Conservation (phyloP, 371 early-diverging fungal genomes). For the Lichtheimia ornata region DNA sequence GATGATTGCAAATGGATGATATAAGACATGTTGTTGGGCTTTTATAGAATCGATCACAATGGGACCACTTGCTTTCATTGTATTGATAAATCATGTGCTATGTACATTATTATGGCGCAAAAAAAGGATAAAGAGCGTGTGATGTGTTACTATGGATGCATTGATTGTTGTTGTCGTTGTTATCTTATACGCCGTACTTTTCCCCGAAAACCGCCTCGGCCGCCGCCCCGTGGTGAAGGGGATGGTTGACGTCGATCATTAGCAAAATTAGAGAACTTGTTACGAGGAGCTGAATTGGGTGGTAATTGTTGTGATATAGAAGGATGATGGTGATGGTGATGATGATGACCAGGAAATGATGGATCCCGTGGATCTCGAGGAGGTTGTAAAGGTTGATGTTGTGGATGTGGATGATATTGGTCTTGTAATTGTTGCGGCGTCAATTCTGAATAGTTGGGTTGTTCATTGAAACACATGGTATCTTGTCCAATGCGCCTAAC, state of each 20-base stretch:
- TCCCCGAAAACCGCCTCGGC: conserved; percentile 1
- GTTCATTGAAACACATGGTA: conserved; percentile 34
- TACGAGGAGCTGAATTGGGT: not conserved
- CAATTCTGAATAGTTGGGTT: conserved; percentile 41
- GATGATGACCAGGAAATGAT: not conserved
- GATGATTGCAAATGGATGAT: not conserved
- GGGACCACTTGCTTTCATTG: no score
- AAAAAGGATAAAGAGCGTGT: no score
- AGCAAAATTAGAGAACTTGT: not conserved
- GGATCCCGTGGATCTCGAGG: not conserved
- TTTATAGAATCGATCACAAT: no score
- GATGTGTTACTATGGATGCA: no score
- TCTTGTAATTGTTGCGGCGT: not conserved
- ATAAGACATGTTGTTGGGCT: no score
- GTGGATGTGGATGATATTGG: conserved; percentile 4
- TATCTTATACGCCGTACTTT: no score
- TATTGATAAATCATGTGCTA: no score
- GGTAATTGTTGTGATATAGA: not conserved
- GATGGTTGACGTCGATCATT: no score
- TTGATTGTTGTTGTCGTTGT: no score
- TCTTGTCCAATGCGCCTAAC: conserved; percentile 41
- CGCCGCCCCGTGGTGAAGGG: not conserved
- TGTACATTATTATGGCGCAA: no score
- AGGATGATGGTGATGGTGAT: conserved; percentile 9
- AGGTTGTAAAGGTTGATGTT: not conserved